A percentile compares a stretch with the other conserved stretches of the same genome.
Conservation (phyloP, 2,329 filamentous ascomycete species). For the Alternaria postmessia region DNA sequence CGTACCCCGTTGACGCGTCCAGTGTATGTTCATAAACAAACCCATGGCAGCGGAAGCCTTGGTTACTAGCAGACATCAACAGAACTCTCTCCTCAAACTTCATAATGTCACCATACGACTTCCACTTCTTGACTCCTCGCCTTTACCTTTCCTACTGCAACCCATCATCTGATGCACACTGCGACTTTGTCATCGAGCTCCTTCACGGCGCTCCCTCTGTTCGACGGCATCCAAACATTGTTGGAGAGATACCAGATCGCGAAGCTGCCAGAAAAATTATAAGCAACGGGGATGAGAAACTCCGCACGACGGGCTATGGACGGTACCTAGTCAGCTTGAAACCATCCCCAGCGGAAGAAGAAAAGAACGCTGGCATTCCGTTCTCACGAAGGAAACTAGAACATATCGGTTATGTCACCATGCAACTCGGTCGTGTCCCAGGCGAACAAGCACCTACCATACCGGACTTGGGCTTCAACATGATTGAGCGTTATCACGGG, state of each 20-base stretch:
- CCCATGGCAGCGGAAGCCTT: neutral
- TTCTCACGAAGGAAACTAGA: constrained; percentile 8
- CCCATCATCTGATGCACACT: constrained; percentile 23
- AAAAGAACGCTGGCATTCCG: neutral
- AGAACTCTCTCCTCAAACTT: neutral
- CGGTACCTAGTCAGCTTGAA: constrained; percentile 36
- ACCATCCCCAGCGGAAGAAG: neutral
- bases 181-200: constrained; percentile 20
- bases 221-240: neutral
- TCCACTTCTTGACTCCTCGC: constrained; percentile 68
- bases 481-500: constrained; percentile 21
- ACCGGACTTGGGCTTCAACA: constrained; percentile 30
- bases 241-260: neutral
- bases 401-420: constrained; percentile 27
- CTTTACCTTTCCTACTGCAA: constrained; percentile 30
- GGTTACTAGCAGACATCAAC: neutral
- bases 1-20: neutral
- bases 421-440: constrained; percentile 28
- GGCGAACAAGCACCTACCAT: constrained; percentile 12
- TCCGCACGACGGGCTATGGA: constrained; percentile 36
- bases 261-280: constrained; percentile 19
- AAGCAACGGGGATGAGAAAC: constrained; percentile 8
- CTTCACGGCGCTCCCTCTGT: constrained; percentile 6
- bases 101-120: constrained; percentile 53
- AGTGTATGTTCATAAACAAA: neutral